These are phyloP conservation scores for Albatrellus ellisii DNA, from an alignment of 768 basidiomycete species.

Conservation along the genomic window DNA sequence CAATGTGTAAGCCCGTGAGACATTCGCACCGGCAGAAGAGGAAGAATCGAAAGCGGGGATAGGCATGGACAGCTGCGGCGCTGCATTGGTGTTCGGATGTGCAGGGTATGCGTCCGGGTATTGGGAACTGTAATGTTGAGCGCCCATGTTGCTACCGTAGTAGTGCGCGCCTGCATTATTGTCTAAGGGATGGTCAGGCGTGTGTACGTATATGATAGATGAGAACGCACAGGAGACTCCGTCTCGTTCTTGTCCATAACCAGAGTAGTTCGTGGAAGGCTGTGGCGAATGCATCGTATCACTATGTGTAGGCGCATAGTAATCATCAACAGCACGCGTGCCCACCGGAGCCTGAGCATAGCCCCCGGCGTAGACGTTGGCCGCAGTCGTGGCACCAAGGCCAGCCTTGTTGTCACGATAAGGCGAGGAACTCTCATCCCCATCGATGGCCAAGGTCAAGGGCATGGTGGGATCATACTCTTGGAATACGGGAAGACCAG, in stretches of 20 bases:
- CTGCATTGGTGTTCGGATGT: no score
- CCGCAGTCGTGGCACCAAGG: slow-evolving; percentile 12
- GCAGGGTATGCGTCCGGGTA: slow-evolving; percentile 12
- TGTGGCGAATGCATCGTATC: no score
- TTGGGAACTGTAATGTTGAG: no score
- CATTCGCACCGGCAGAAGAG: no score
- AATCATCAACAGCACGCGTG: slow-evolving; percentile 63
- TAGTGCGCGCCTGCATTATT: no score
- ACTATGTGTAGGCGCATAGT: slow-evolving; percentile 45
- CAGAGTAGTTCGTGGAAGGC: slow-evolving; percentile 29
- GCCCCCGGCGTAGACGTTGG: slow-evolving; percentile 29
- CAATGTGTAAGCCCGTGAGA: slow-evolving; percentile 42
- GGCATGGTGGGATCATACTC: slow-evolving; percentile 53
- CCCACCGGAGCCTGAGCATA: slow-evolving; percentile 56
- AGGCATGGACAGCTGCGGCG: no score
- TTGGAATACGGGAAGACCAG: slow-evolving; percentile 62
- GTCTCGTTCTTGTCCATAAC: neutral
- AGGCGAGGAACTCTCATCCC: slow-evolving; percentile 29
- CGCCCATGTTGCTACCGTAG: no score
- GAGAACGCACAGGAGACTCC: slow-evolving; percentile 11
- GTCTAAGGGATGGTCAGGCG: no score
- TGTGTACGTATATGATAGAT: no score
- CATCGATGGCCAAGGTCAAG: slow-evolving; percentile 46
- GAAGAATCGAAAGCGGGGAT: no score
- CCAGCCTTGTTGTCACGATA: slow-evolving; percentile 14